phyloP scores from a whole-genome alignment of 768 basidiomycete species.

The Multifurca ochricompacta region DNA sequence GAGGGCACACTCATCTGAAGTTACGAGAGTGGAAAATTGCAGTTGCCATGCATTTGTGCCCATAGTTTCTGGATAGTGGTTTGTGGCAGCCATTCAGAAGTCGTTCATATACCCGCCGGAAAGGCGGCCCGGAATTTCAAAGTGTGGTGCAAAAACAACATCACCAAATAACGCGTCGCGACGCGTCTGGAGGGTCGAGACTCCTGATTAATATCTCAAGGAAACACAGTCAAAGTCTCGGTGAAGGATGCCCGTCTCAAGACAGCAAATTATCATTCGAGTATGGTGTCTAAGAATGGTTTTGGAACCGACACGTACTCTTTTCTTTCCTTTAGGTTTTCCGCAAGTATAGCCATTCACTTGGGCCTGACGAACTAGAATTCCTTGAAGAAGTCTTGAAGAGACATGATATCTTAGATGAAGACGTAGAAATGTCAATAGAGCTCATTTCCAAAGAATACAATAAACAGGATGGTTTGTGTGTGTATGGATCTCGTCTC shows the following conservation, averaged over 20 bases:
- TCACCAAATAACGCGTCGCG: conserved; percentile 18
- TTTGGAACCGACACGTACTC: not conserved
- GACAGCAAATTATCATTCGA: conserved; percentile 19
- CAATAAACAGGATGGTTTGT: conserved; percentile 78
- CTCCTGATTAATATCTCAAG: not conserved
- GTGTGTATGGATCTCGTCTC: not conserved
- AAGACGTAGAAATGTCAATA: conserved; percentile 64
- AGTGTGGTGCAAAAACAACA: too few species aligned
- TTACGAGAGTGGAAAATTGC: too few species aligned
- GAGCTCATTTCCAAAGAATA: conserved; percentile 82
- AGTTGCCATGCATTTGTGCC: too few species aligned
- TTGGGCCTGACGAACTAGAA: conserved; percentile 69
- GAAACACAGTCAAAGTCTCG: too few species aligned
- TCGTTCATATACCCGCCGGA: too few species aligned
- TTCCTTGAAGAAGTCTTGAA: conserved; percentile 66
- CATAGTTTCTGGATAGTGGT: too few species aligned
- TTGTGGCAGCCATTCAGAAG: too few species aligned
- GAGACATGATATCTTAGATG: conserved; percentile 59
- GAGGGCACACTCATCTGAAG: too few species aligned
- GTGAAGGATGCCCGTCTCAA: conserved; percentile 18
- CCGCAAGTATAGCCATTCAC: conserved; percentile 80
- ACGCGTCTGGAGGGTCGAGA: conserved; percentile 1
- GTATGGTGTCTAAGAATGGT: conserved; percentile 3
- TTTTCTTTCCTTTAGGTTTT: conserved; percentile 48
- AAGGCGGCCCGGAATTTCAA: too few species aligned